Conservation (phyloP, 1,139 yeast genomes). For the Arxiozyma telluris region DNA sequence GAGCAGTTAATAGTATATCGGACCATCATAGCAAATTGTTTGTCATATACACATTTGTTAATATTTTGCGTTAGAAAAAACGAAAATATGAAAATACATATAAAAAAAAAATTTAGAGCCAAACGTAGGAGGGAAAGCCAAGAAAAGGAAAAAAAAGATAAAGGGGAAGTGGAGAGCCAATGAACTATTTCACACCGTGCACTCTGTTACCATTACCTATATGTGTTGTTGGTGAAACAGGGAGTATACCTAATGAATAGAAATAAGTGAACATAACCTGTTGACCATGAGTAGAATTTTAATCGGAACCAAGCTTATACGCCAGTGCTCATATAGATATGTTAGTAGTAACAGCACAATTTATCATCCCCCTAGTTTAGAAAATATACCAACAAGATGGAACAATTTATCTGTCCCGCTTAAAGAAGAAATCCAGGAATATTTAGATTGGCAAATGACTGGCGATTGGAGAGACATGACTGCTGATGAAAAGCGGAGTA, state of each 20-base stretch:
- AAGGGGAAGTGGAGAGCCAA: too few relatives aligned
- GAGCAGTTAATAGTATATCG: neutral
- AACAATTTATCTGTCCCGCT: constrained; percentile 31
- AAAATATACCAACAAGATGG: constrained; percentile 30
- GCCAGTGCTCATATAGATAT: neutral
- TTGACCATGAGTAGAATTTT: neutral
- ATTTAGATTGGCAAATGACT: constrained; percentile 37
- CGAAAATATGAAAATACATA: too few relatives aligned
- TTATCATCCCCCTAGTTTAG: constrained; percentile 23
- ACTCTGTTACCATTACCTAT: too few relatives aligned
- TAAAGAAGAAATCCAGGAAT: constrained; percentile 38
- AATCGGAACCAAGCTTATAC: neutral
- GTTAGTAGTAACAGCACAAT: neutral
- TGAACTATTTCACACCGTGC: too few relatives aligned
- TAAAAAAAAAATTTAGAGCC: too few relatives aligned
- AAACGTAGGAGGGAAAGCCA: too few relatives aligned
- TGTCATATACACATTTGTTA: too few relatives aligned
- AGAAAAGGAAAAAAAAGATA: too few relatives aligned
- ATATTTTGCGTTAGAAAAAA: too few relatives aligned
- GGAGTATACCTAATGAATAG: neutral
- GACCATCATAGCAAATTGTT: too few relatives aligned
- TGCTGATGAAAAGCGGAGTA: constrained; percentile 32
- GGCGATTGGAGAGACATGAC: constrained; percentile 35
- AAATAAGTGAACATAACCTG: too few relatives aligned
- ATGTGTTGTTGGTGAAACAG: neutral